Percentiles rank a stretch among this genome's conserved stretches.
phyloP scores from a whole-genome alignment of 306 rosid genomes.

The Malus sieversii region DNA sequence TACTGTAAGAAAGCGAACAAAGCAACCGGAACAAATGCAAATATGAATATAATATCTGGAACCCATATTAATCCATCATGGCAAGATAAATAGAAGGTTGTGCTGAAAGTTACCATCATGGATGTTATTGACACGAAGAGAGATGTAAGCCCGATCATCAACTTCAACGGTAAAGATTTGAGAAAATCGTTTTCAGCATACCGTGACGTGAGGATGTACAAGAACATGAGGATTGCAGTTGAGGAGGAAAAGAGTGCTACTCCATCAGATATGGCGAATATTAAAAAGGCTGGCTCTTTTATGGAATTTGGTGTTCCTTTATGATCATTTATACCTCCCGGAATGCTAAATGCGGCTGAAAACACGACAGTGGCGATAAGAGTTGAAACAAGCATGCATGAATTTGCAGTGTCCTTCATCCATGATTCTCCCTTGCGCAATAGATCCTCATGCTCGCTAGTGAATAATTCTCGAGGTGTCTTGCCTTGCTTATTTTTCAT shows the following conservation, averaged over 20 bases:
- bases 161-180: constrained; percentile 32
- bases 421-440: constrained; percentile 32
- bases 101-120: constrained; percentile 42
- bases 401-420: constrained; percentile 46
- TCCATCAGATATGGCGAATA: constrained; percentile 32
- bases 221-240: constrained; percentile 35
- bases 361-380: constrained; percentile 44
- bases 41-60: constrained; percentile 10
- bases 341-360: constrained; percentile 36
- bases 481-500: neutral
- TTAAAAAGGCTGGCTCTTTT: neutral
- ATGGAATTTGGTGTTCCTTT: constrained; percentile 1
- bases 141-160: constrained; percentile 30
- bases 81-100: constrained; percentile 31
- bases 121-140: constrained; percentile 38
- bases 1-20: constrained; percentile 23
- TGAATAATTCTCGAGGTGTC: constrained; percentile 40
- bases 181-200: constrained; percentile 42
- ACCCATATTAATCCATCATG: constrained; percentile 22
- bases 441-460: constrained; percentile 16
- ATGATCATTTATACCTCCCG: constrained; percentile 28
- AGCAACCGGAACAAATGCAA: constrained; percentile 25
- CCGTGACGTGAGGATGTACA: constrained; percentile 42
- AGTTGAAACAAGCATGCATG: constrained; percentile 43
- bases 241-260: constrained; percentile 39